phyloP scores from a whole-genome alignment of 345 rosid genomes.

The Brassica juncea region DNA sequence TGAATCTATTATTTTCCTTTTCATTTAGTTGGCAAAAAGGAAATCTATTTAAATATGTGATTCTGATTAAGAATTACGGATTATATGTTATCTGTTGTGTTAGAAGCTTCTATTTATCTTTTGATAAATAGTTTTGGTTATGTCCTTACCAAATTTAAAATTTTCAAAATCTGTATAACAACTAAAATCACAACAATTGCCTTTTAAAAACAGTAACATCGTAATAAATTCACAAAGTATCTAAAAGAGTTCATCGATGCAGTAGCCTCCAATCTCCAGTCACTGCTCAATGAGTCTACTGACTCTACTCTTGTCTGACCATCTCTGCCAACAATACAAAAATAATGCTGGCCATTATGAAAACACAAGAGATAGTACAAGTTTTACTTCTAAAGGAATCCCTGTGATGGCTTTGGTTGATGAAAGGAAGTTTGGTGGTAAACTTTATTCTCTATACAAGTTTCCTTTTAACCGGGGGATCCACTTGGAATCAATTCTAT shows the following conservation, averaged over 20 bases:
- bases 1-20: background rate
- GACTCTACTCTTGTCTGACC: conserved; percentile 43
- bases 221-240: background rate
- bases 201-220: background rate
- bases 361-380: too few species aligned
- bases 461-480: too few species aligned
- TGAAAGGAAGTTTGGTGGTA: too few species aligned
- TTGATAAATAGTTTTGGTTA: background rate
- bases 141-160: background rate
- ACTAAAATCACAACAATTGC: background rate
- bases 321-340: background rate
- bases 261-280: conserved; percentile 59
- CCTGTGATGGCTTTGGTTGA: too few species aligned
- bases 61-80: background rate
- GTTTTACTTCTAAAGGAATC: too few species aligned
- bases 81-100: background rate
- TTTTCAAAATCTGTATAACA: background rate
- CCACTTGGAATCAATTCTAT: too few species aligned
- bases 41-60: background rate
- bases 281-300: conserved; percentile 47
- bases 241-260: conserved; percentile 42
- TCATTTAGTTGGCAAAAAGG: background rate
- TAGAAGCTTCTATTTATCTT: background rate
- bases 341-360: background rate
- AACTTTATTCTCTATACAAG: too few species aligned